Base-by-base conservation (phyloP, 805 yeast species). In the Hanseniaspora mollemarum region DNA sequence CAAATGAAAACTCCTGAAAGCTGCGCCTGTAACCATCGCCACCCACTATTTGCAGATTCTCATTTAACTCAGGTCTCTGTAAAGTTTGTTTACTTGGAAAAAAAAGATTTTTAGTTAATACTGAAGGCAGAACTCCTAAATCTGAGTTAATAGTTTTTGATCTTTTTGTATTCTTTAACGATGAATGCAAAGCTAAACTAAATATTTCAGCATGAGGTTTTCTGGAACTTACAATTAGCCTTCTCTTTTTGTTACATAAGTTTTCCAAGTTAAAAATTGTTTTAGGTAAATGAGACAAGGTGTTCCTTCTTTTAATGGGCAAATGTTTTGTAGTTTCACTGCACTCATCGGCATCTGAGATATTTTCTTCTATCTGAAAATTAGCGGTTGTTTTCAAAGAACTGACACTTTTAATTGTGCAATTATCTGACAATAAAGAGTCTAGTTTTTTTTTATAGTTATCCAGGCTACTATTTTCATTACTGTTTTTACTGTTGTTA, bases 111-210 rank as follows among this genome's bases (percentile, higher is more conserved):
- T 42, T 48, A 3, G 52, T 49, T 21, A 49, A 18, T 5, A 41
- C 28, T 21, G 41, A 29, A 2, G 52, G 52, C 19, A 49, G 28
- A 15, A 49, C 42, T 16, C 52, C 52, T 28, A 49, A n/a, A 21
- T 49, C 52, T 2, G 35, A 43, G 29, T 49, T 40, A 9, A 41
- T 16, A 1, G 46, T 49, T 8, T 26, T 44, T 16, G 39, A 35
- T 16, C 39, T 16, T 19, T 35, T 35, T 18, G 36, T 28, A n/a
- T n/a, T n/a, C n/a, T n/a, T n/a, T n/a, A n/a, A n/a, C n/a, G n/a
- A n/a, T n/a, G n/a, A n/a, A n/a, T n/a, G n/a, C n/a, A n/a, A n/a
- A n/a, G n/a, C n/a, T n/a, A n/a, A n/a, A n/a, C n/a, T n/a, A n/a
- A n/a, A n/a, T n/a, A n/a, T n/a, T n/a, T n/a, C n/a, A n/a, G n/a